Evolutionary conservation across 2,329 filamentous ascomycete species (phyloP), one percentile per base, ranked within the genome.

Genomic region (Seiridium unicorne): DNA sequence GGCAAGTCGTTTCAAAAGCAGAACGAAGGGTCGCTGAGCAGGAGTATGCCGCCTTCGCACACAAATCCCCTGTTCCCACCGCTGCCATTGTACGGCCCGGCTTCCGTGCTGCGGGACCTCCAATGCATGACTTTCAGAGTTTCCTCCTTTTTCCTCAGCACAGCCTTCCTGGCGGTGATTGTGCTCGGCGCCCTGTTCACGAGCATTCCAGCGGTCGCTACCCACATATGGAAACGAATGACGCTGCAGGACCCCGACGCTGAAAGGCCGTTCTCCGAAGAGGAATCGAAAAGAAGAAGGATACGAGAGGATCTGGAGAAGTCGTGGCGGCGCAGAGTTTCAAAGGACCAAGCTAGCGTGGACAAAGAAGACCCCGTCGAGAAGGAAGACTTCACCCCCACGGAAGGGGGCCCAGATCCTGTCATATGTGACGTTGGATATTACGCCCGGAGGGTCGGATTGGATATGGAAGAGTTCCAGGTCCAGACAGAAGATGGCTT

Each of bases 401-500:
- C 89, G 2, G 92, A 95, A 74, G 92, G 92, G 13, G 93, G 93
- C 0, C 85, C 83, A 5, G 94, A 97, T 72, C 88, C 85, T 3
- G 77, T 97, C 6, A 76, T 91, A 6, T 92, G 90, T 68, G 90
- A 97, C 67, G 85, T 93, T 26, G 83, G 84, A 3, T 95, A 97
- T 71, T 97, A 98, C 71, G 93, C 94, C 1, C 84, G 91, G 26
- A 83, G 93, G 10, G 92, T 97, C 11, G 94, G 94, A 0, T 82
- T 98, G 1, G 92, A 97, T 62, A 85, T 92, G 32, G 93, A 97
- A 70, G 84, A 84, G 8, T 91, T 92, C 68, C 82, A 91, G 55
- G 93, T 97, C 0, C 89, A 96, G 73, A 97, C 94, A 0, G 93
- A 97, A 72, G 94, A 98, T 69, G 93, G 93, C 1, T 97, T 97